phyloP scores from a whole-genome alignment of 2,329 filamentous ascomycete genomes.

The Thyridium curvatum region DNA sequence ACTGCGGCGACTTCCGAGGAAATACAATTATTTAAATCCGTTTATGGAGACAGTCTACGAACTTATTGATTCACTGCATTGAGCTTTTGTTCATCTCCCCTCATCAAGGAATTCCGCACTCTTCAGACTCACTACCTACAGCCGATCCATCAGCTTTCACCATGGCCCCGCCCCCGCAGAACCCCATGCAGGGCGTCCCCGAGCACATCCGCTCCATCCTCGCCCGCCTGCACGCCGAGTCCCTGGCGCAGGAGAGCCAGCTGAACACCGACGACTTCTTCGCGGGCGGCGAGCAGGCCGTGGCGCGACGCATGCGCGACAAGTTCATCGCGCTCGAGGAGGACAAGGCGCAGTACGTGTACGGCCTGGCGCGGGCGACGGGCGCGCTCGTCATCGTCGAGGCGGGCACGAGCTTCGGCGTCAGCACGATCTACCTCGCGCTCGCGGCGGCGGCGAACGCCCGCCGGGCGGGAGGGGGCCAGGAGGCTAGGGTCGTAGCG shows the following conservation, averaged over 20 bases:
- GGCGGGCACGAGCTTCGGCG: conserved; percentile 55
- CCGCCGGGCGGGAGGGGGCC: conserved; percentile 11
- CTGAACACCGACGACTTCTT: conserved; percentile 11
- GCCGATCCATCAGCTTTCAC: no score
- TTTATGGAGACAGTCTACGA: no score
- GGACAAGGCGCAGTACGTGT: conserved; percentile 52
- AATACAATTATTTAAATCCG: no score
- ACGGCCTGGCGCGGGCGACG: conserved; percentile 42
- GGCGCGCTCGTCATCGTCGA: conserved; percentile 48
- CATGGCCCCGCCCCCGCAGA: conserved; percentile 2
- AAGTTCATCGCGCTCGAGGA: conserved; percentile 54
- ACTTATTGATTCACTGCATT: no score
- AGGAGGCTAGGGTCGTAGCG: conserved; percentile 42
- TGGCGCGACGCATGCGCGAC: conserved; percentile 38
- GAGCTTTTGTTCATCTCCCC: no score
- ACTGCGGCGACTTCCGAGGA: no score
- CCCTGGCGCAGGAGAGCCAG: conserved; percentile 5
- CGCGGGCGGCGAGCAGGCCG: conserved; percentile 11
- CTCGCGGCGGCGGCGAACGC: conserved; percentile 47
- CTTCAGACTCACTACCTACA: no score
- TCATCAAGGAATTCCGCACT: no score
- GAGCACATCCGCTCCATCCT: conserved; percentile 5
- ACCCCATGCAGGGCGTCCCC: conserved; percentile 1
- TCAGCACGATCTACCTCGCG: conserved; percentile 57
- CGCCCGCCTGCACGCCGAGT: conserved; percentile 6